Evolutionary conservation across 2,329 filamentous ascomycete species (phyloP).

Genomic region (Pyricularia grisea): DNA sequence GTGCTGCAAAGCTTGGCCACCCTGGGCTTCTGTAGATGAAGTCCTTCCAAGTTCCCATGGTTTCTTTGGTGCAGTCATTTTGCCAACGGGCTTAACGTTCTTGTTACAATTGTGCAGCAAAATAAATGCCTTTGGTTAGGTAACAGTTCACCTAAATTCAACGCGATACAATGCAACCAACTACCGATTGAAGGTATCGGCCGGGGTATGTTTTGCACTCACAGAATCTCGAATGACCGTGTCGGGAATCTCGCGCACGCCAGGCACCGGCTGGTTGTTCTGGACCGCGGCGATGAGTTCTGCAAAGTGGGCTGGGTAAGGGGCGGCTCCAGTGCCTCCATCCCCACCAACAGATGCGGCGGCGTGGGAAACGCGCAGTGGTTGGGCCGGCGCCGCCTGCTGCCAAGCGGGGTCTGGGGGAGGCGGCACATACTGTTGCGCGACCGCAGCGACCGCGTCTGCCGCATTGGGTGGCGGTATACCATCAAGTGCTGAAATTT

Average conservation of each 20-base stretch:
- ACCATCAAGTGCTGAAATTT: constrained; percentile 6
- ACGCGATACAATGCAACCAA: not conserved
- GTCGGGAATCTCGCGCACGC: constrained; percentile 78
- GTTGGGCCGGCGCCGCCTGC: constrained; percentile 35
- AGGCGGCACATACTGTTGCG: constrained; percentile 7
- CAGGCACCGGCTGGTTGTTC: constrained; percentile 72
- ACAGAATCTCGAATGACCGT: constrained; percentile 66
- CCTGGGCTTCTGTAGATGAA: not conserved
- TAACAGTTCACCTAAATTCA: not conserved
- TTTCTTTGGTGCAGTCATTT: constrained; percentile 39
- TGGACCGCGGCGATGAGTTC: constrained; percentile 81
- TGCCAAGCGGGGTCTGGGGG: constrained; percentile 31
- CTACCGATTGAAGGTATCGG: not conserved
- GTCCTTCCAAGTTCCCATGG: constrained; percentile 62
- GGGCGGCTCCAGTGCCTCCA: constrained; percentile 29
- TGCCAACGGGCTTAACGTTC: constrained; percentile 34
- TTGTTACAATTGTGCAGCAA: not conserved
- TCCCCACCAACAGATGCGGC: constrained; percentile 12
- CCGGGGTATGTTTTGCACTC: constrained; percentile 18
- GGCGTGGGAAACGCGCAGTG: constrained; percentile 29
- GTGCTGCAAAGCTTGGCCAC: not conserved
- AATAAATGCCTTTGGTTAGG: not conserved
- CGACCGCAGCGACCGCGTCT: not conserved
- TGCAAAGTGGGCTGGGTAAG: constrained; percentile 76
- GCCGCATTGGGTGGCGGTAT: not conserved